A percentile compares a stretch with the other conserved stretches of the same genome.
phyloP scores from a whole-genome alignment of 768 basidiomycete genomes.

The Rubroboletus pulcherrimus region DNA sequence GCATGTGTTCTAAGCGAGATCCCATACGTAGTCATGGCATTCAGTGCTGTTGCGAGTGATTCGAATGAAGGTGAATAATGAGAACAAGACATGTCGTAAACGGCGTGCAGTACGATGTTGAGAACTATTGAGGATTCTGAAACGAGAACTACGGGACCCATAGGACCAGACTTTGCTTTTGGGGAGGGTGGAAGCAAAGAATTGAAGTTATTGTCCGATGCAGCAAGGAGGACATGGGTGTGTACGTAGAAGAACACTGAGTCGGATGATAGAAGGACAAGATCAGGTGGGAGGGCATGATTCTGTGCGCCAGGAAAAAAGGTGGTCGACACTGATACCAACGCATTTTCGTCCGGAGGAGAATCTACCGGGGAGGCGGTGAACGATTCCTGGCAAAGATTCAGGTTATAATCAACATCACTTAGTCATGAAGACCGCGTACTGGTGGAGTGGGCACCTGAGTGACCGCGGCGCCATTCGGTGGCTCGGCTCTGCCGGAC shows the following conservation, averaged over 20 bases:
- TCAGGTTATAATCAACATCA: constrained; percentile 4
- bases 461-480: constrained; percentile 7
- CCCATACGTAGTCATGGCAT: constrained; percentile 57
- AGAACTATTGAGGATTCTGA: constrained; percentile 58
- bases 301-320: constrained; percentile 71
- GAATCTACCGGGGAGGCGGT: constrained; percentile 32
- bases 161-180: constrained; percentile 37
- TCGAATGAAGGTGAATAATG: constrained; percentile 71
- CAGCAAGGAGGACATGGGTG: constrained; percentile 48
- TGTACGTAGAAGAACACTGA: constrained; percentile 85
- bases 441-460: constrained; percentile 70
- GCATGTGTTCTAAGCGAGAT: constrained; percentile 47
- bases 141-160: constrained; percentile 54
- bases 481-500: constrained; percentile 23
- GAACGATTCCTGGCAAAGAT: constrained; percentile 28
- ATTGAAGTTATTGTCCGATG: constrained; percentile 64
- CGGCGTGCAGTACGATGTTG: constrained; percentile 68
- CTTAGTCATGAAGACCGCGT: constrained; percentile 18
- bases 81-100: constrained; percentile 70
- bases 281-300: constrained; percentile 53
- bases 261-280: constrained; percentile 67
- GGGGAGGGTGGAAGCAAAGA: constrained; percentile 47
- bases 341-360: constrained; percentile 39
- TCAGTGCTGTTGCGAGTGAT: constrained; percentile 53
- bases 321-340: constrained; percentile 78